Evolutionary conservation across 2,329 filamentous ascomycete species (phyloP).

Genomic region (Hortaea sp.): DNA sequence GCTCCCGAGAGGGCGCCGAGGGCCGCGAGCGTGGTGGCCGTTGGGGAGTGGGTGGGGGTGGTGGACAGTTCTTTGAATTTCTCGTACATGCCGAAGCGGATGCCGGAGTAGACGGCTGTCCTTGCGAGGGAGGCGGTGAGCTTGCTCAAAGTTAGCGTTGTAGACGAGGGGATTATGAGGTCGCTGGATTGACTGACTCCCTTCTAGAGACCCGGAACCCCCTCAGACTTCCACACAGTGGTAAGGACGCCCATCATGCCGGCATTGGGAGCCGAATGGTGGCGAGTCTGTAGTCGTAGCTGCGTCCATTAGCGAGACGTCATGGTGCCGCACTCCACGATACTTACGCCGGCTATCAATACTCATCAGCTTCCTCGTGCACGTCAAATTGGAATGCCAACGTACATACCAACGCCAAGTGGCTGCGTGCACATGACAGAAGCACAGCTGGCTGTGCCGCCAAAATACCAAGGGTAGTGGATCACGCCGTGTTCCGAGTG

Average conservation of each 20-base stretch:
- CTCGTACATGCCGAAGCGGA: conserved; percentile 94
- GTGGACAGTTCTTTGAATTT: conserved; percentile 68
- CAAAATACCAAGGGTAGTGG: conserved; percentile 66
- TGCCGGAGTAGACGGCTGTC: conserved; percentile 88
- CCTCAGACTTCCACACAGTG: conserved; percentile 71
- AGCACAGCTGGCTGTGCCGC: conserved; percentile 85
- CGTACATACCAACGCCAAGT: conserved; percentile 68
- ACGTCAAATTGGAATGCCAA: background rate
- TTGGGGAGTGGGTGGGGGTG: conserved; percentile 43
- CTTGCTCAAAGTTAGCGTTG: conserved; percentile 22
- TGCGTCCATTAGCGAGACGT: background rate
- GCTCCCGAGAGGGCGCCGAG: conserved; percentile 79
- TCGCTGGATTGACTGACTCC: conserved; percentile 5
- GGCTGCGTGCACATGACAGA: conserved; percentile 89
- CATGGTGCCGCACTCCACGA: no score
- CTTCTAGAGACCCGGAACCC: conserved; percentile 69
- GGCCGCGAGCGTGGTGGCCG: conserved; percentile 61
- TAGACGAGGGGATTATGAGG: conserved; percentile 49
- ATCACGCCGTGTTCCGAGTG: conserved; percentile 32
- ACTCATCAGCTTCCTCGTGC: no score
- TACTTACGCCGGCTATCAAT: no score
- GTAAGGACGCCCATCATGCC: conserved; percentile 58
- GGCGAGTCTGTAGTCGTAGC: background rate
- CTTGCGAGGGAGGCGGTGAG: conserved; percentile 86
- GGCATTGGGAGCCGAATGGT: conserved; percentile 27